Percentiles rank a stretch among this genome's conserved stretches.
These are phyloP conservation scores for Termitomyces eurrhizus DNA, from an alignment of 768 basidiomycete species.

Conservation along the genomic window DNA sequence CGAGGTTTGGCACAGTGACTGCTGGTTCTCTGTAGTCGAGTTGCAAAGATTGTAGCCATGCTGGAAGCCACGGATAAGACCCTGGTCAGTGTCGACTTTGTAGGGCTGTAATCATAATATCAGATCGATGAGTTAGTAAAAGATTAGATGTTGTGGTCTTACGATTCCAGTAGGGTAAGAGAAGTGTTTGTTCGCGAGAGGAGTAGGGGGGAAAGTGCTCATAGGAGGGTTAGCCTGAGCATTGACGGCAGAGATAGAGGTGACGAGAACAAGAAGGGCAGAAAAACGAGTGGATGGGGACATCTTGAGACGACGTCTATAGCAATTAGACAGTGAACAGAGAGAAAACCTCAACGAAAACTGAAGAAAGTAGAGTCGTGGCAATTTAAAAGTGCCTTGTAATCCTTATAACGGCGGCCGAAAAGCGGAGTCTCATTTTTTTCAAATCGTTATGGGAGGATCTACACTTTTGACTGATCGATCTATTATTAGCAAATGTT, in stretches of 20 bases:
- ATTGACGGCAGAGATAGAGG: conserved; percentile 19
- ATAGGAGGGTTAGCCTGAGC: conserved; percentile 20
- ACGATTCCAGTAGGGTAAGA: conserved; percentile 42
- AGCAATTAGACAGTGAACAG: background rate
- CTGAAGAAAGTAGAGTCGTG: conserved; percentile 8
- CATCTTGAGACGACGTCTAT: conserved; percentile 27
- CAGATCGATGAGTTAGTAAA: background rate
- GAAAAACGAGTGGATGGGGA: conserved; percentile 40
- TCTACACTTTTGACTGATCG: conserved; percentile 7
- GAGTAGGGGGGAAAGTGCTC: conserved; percentile 39
- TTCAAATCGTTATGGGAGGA: background rate
- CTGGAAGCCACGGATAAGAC: conserved; percentile 38
- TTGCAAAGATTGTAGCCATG: conserved; percentile 67
- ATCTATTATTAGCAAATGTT: background rate
- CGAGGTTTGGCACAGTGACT: conserved; percentile 59
- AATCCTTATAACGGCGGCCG: conserved; percentile 9
- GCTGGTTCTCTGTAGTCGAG: conserved; percentile 55
- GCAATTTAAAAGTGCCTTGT: conserved; percentile 1
- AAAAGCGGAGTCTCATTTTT: conserved; percentile 14
- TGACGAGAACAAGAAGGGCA: conserved; percentile 25
- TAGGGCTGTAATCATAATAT: conserved; percentile 24
- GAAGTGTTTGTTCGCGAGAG: conserved; percentile 44
- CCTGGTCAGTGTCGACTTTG: conserved; percentile 32
- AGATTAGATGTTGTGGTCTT: conserved; percentile 10
- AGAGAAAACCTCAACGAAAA: conserved; percentile 1